Conservation (phyloP, 176 grass and related monocot species). For the Pontederia crassipes region DNA sequence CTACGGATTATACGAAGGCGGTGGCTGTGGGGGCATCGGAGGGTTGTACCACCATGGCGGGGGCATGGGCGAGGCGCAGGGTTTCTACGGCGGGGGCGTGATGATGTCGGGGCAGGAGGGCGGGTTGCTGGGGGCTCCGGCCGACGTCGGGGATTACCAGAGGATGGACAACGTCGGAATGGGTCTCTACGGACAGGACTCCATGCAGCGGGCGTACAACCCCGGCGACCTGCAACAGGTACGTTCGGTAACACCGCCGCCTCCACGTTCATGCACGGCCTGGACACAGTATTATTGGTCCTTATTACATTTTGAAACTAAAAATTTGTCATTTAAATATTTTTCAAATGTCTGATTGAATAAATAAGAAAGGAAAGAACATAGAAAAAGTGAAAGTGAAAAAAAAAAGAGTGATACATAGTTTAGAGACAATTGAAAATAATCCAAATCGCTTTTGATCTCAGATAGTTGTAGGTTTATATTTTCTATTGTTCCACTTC, state of each 20-base stretch:
- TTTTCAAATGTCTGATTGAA: no score
- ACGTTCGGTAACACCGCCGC: background rate
- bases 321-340: no score
- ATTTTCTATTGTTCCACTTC: no score
- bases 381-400: no score
- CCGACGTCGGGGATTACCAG: slow-evolving; percentile 41
- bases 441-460: no score
- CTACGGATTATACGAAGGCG: background rate
- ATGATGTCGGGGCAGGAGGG: slow-evolving; percentile 30
- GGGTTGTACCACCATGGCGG: background rate
- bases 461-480: no score
- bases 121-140: background rate
- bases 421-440: no score
- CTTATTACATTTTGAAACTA: no score
- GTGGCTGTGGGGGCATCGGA: background rate
- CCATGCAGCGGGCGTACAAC: slow-evolving; percentile 33
- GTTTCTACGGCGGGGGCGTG: background rate
- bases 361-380: no score
- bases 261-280: no score
- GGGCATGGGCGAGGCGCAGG: background rate
- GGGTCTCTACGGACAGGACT: slow-evolving; percentile 25
- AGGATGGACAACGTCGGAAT: slow-evolving; percentile 21
- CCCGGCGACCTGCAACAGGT: slow-evolving; percentile 28
- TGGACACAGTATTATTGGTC: no score
- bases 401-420: no score